A percentile compares a stretch with the other conserved stretches of the same genome.
Evolutionary conservation across 1,284 basidiomycete genomes (phyloP).

Genomic region (Trametes versicolor): DNA sequence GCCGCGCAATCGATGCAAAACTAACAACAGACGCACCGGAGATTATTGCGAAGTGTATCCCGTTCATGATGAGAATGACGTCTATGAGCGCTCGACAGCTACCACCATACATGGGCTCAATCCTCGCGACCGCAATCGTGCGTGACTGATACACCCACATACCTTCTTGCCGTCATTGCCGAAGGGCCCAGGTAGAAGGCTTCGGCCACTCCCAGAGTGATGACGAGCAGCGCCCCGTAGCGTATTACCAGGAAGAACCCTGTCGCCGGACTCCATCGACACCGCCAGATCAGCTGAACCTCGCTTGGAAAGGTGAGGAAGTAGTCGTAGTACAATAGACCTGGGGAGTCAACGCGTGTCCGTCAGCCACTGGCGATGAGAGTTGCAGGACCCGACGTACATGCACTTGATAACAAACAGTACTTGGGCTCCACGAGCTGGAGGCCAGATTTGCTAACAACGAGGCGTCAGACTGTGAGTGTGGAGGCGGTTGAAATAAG

Average conservation of each 20-base stretch:
- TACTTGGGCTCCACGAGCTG: background rate
- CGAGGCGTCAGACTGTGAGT: background rate
- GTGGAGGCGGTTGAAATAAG: too few relatives aligned
- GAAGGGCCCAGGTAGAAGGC: background rate
- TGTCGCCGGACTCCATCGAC: background rate
- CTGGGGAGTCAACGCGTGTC: background rate
- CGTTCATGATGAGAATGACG: background rate
- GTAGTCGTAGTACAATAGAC: constrained; percentile 12
- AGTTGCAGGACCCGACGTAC: background rate
- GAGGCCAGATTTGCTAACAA: background rate
- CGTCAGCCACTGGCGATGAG: background rate
- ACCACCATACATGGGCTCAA: background rate
- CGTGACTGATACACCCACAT: background rate
- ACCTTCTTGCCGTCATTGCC: background rate
- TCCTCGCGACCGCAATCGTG: background rate
- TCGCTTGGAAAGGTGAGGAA: constrained; percentile 1
- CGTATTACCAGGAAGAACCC: constrained; percentile 3
- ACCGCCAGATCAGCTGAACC: background rate
- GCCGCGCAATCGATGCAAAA: background rate
- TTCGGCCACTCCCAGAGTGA: background rate
- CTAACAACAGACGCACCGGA: background rate
- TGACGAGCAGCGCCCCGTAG: background rate
- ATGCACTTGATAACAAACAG: constrained; percentile 3
- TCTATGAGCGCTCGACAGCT: background rate
- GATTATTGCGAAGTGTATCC: background rate